Conservation (phyloP, 208 protist species). For the Leishmania braziliensis region DNA sequence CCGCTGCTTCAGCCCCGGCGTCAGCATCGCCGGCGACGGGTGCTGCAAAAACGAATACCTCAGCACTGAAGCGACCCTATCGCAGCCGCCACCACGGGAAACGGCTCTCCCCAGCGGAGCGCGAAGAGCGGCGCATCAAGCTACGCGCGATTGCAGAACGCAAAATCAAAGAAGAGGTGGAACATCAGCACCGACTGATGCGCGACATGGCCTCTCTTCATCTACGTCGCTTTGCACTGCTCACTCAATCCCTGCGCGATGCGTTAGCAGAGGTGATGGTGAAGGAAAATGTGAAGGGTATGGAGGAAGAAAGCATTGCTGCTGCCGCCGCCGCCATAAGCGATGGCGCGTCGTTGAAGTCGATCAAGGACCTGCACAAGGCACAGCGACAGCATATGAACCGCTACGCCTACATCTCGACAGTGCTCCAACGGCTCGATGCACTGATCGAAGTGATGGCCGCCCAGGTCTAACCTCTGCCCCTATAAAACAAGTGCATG, state of each 20-base stretch:
- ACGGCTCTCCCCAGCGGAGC: slow-evolving; percentile 17
- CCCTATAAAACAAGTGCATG: neutral
- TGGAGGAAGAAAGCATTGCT: slow-evolving; percentile 2
- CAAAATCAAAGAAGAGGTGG: slow-evolving; percentile 28
- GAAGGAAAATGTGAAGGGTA: slow-evolving; percentile 13
- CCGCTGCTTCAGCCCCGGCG: neutral
- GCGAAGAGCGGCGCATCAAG: slow-evolving; percentile 23
- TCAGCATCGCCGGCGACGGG: neutral
- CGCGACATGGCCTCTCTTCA: slow-evolving; percentile 49
- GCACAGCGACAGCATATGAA: slow-evolving; percentile 22
- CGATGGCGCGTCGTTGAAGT: slow-evolving; percentile 6
- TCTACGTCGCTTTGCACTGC: slow-evolving; percentile 36
- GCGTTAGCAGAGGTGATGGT: slow-evolving; percentile 38
- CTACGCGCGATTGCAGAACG: slow-evolving; percentile 29
- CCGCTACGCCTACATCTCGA: slow-evolving; percentile 23
- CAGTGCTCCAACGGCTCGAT: slow-evolving; percentile 24
- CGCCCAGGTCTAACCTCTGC: slow-evolving; percentile 7
- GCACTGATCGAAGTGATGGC: slow-evolving; percentile 29
- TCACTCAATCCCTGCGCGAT: slow-evolving; percentile 43
- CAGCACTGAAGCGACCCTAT: neutral
- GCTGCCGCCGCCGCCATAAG: neutral
- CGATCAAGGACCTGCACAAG: slow-evolving; percentile 23
- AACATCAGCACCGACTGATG: slow-evolving; percentile 39
- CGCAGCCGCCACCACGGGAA: neutral
- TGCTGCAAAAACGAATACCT: neutral